Conservation (phyloP, 148 eudicot genomes). For the Rhododendron ovatum region DNA sequence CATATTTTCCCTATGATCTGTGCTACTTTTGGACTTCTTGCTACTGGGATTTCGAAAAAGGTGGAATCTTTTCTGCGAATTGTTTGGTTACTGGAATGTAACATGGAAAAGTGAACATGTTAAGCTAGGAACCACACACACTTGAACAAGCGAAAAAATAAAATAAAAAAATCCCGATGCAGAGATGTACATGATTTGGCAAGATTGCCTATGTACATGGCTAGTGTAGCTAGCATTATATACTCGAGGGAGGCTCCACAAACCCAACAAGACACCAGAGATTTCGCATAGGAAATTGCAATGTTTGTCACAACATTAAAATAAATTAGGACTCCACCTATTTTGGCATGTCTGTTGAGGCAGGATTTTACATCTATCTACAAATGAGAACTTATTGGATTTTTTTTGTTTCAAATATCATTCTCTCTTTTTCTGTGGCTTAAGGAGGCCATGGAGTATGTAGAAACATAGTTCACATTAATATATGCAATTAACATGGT, state of each 20-base stretch:
- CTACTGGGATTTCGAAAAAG: background rate
- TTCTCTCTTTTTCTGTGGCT: background rate
- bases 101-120: background rate
- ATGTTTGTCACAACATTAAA: background rate
- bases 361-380: background rate
- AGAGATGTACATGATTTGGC: background rate
- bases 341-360: background rate
- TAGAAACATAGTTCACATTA: background rate
- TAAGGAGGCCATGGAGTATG: background rate
- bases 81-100: slow-evolving; percentile 4
- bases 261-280: background rate
- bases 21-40: background rate
- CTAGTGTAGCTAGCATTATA: background rate
- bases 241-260: background rate
- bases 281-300: background rate
- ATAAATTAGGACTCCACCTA: background rate
- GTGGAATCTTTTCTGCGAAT: background rate
- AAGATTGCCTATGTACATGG: background rate
- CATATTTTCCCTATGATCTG: background rate
- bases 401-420: background rate
- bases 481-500: slow-evolving; percentile 7
- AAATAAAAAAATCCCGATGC: background rate
- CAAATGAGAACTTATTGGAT: background rate
- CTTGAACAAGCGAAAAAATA: background rate
- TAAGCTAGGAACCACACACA: background rate